Evolutionary conservation across 2,329 filamentous ascomycete species (phyloP).

Genomic region (Tolypocladium cylindrosporum): DNA sequence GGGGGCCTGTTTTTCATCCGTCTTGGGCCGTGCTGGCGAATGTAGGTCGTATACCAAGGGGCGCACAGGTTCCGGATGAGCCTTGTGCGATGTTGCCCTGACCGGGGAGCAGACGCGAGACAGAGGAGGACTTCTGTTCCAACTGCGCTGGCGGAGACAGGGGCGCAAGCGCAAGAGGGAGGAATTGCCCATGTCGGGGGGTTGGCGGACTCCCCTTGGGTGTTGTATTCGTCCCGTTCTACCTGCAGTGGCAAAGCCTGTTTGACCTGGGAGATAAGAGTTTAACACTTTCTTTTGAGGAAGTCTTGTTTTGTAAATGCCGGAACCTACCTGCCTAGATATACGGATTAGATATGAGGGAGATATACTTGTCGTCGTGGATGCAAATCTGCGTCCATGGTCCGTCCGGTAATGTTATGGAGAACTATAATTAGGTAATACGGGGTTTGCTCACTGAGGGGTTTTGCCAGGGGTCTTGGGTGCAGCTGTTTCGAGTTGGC

Average conservation of each 20-base stretch:
- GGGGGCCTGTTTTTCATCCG: slow-evolving; percentile 38
- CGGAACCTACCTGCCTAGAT: not conserved
- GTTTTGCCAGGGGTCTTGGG: no score
- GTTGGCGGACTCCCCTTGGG: not conserved
- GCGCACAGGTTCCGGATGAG: slow-evolving; percentile 7
- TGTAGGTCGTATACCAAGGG: slow-evolving; percentile 58
- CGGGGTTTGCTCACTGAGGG: no score
- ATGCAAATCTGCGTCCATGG: not conserved
- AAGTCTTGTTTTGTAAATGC: not conserved
- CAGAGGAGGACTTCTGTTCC: not conserved
- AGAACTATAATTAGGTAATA: no score
- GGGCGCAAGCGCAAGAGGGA: not conserved
- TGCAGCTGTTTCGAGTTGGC: no score
- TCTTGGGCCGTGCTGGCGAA: slow-evolving; percentile 35
- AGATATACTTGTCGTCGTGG: not conserved
- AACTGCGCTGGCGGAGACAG: not conserved
- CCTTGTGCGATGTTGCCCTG: not conserved
- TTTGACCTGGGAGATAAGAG: not conserved
- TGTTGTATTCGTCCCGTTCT: not conserved
- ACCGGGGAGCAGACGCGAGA: not conserved
- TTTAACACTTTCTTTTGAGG: no score
- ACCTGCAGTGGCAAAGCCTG: not conserved
- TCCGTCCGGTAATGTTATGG: no score
- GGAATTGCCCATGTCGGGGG: not conserved
- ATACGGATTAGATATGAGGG: not conserved